A percentile compares a stretch with the other conserved stretches of the same genome.
These are phyloP conservation scores for Cardiospermum halicacabum DNA, from an alignment of 345 rosid species.

Conservation along the genomic window DNA sequence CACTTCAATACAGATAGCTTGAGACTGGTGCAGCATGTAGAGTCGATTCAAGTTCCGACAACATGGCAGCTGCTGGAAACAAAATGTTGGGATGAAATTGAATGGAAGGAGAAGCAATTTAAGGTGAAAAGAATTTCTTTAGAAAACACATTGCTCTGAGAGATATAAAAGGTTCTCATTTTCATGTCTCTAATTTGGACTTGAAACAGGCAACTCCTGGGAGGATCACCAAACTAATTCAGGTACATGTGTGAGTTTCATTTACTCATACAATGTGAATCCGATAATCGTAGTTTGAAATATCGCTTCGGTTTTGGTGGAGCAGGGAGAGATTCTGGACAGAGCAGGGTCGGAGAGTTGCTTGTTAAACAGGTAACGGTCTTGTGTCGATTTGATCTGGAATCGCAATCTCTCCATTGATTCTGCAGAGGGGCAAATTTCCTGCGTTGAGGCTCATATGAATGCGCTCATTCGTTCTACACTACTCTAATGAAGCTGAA, in stretches of 20 bases:
- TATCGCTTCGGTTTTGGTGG: slow-evolving; percentile 8
- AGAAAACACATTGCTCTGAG: not conserved
- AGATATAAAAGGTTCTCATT: not conserved
- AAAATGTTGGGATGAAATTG: slow-evolving; percentile 38
- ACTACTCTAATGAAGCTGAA: not conserved
- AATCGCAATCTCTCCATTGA: not conserved
- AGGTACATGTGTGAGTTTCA: slow-evolving; percentile 29
- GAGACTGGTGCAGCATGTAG: slow-evolving; percentile 75
- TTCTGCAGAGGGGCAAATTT: not conserved
- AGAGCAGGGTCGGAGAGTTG: slow-evolving; percentile 41
- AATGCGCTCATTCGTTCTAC: no score
- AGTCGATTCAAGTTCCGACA: slow-evolving; percentile 44
- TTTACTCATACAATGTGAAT: not conserved
- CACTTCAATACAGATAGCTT: slow-evolving; percentile 46
- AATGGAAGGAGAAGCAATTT: slow-evolving; percentile 60
- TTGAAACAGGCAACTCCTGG: slow-evolving; percentile 45
- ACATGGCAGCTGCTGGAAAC: slow-evolving; percentile 36
- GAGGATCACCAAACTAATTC: slow-evolving; percentile 50
- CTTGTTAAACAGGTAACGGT: slow-evolving; percentile 11
- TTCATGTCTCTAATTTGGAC: not conserved
- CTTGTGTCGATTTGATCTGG: not conserved
- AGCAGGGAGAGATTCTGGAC: slow-evolving; percentile 47
- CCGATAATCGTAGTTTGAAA: not conserved
- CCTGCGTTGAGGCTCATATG: not conserved
- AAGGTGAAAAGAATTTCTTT: slow-evolving; percentile 22